Conservation (phyloP, 2,329 filamentous ascomycete genomes). For the Aurifilum marmelostoma region DNA sequence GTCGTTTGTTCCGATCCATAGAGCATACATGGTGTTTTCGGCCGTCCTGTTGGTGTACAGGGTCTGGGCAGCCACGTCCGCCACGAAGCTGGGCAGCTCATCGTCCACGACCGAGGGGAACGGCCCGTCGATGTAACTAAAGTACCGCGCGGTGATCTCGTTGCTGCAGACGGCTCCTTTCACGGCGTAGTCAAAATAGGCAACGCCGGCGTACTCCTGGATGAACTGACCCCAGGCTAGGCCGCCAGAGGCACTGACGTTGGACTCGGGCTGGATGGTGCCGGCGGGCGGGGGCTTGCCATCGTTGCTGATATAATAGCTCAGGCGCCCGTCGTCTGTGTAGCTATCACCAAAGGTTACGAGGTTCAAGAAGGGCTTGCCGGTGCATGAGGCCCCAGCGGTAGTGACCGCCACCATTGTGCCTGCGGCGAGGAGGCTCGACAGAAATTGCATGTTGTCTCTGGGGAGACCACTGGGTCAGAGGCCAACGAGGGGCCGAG, state of each 20-base stretch:
- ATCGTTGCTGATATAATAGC: constrained; percentile 63
- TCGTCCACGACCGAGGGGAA: constrained; percentile 68
- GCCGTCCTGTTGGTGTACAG: constrained; percentile 50
- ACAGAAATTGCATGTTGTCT: constrained; percentile 13
- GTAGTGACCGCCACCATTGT: constrained; percentile 7
- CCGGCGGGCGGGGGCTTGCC: constrained; percentile 67
- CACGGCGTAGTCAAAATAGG: constrained; percentile 71
- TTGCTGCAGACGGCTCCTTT: constrained; percentile 74
- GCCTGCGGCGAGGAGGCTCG: not conserved
- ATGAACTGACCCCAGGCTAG: constrained; percentile 71
- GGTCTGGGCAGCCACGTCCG: constrained; percentile 48
- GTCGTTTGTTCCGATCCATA: constrained; percentile 86
- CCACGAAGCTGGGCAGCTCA: constrained; percentile 60
- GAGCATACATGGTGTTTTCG: constrained; percentile 69
- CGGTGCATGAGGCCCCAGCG: constrained; percentile 24
- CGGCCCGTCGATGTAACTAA: constrained; percentile 51
- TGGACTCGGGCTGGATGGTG: constrained; percentile 47
- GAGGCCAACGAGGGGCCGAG: not conserved
- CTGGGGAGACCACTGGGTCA: not conserved
- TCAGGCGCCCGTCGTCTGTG: constrained; percentile 70
- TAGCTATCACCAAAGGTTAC: constrained; percentile 78
- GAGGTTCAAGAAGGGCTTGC: constrained; percentile 59
- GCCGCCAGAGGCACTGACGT: constrained; percentile 66
- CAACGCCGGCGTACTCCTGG: constrained; percentile 59
- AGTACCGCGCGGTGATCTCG: constrained; percentile 61